These are phyloP conservation scores for Pogostemon cablin DNA, from an alignment of 257 asterid genomes.

Conservation along the genomic window DNA sequence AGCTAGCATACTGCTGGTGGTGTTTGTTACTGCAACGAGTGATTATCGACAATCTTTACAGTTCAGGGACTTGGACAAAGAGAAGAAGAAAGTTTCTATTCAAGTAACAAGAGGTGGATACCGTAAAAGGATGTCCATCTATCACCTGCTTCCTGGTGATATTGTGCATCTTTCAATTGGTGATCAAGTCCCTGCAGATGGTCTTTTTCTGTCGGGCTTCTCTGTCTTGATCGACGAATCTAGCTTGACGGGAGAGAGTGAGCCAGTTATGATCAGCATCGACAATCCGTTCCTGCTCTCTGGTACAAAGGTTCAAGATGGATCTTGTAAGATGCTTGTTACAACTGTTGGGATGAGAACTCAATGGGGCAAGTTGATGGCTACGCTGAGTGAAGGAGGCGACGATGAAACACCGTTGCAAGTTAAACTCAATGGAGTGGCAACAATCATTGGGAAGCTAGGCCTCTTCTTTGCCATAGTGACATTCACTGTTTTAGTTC, in stretches of 20 bases:
- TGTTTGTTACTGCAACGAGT: constrained; percentile 89
- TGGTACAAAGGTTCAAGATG: constrained; percentile 95
- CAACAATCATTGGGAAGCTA: constrained; percentile 92
- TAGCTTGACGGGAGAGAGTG: constrained; percentile 92
- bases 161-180: constrained; percentile 88
- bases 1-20: constrained; percentile 82
- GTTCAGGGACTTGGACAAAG: constrained; percentile 87
- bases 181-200: constrained; percentile 97
- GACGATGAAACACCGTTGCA: constrained; percentile 91
- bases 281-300: constrained; percentile 77
- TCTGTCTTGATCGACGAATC: constrained; percentile 83
- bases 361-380: constrained; percentile 96
- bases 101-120: constrained; percentile 84
- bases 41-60: constrained; percentile 90
- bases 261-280: constrained; percentile 66
- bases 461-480: constrained; percentile 87
- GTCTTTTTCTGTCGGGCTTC: constrained; percentile 81
- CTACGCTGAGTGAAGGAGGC: constrained; percentile 90
- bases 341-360: constrained; percentile 98
- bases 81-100: constrained; percentile 79
- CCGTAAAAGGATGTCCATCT: constrained; percentile 74
- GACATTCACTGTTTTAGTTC: constrained; percentile 82
- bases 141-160: constrained; percentile 76
- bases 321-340: constrained; percentile 90
- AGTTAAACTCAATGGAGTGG: constrained; percentile 93